phyloP scores from a whole-genome alignment of 1,284 basidiomycete genomes.

The Ceratobasidium sp. region DNA sequence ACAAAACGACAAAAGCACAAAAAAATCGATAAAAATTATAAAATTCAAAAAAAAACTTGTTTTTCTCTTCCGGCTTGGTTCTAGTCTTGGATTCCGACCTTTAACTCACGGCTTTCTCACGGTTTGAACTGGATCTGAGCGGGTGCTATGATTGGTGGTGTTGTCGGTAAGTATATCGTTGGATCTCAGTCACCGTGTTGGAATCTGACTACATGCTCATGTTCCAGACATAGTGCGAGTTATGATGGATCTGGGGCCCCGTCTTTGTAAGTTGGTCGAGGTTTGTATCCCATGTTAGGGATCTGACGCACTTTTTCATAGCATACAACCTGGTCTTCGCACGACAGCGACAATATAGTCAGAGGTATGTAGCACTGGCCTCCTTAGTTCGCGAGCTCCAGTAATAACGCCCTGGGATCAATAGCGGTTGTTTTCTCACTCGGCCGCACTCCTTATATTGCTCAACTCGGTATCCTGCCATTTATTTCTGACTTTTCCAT shows the following conservation, averaged over 20 bases:
- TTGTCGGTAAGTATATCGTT: neutral
- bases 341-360: neutral
- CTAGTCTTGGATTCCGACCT: neutral
- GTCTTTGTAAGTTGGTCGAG: neutral
- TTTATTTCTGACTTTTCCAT: too few species aligned
- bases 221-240: neutral
- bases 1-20: conserved; percentile 7
- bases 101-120: neutral
- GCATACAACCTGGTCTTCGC: neutral
- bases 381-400: neutral
- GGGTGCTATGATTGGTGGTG: neutral
- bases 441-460: too few species aligned
- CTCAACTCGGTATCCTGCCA: too few species aligned
- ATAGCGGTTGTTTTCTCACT: too few species aligned
- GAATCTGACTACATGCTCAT: neutral
- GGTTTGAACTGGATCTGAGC: neutral
- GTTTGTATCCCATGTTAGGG: neutral
- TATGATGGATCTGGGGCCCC: neutral
- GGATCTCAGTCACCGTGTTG: neutral
- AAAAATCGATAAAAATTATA: neutral
- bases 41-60: neutral
- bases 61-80: neutral
- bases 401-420: too few species aligned
- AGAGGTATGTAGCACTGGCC: neutral
- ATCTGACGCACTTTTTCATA: neutral